A percentile compares a stretch with the other conserved stretches of the same genome.
phyloP scores from a whole-genome alignment of 345 rosid species.

The Lenwebbia sp. region DNA sequence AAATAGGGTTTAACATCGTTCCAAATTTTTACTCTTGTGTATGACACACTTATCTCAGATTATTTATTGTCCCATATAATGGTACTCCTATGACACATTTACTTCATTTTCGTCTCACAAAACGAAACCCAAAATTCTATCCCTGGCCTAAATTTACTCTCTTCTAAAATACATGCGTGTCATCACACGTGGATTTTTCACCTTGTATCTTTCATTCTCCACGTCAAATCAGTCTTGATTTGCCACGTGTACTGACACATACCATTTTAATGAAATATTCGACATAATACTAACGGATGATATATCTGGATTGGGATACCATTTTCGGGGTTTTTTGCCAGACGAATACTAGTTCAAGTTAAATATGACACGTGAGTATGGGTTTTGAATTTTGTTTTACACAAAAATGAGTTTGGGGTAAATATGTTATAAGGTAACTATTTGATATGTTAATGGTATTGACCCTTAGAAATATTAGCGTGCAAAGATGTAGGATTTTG shows the following conservation, averaged over 20 bases:
- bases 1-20: too few relatives aligned
- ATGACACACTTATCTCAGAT: not conserved
- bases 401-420: not conserved
- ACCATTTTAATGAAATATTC: not conserved
- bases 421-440: not conserved
- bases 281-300: not conserved
- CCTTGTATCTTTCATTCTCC: not conserved
- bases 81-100: not conserved
- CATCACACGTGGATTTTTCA: not conserved
- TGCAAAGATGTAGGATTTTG: not conserved
- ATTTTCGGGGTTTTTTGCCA: not conserved
- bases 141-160: not conserved
- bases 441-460: not conserved
- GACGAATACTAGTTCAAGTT: not conserved
- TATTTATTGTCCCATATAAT: not conserved
- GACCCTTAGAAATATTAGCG: not conserved
- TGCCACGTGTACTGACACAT: fast-evolving
- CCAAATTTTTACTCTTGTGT: too few relatives aligned
- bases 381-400: not conserved
- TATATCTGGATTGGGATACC: not conserved
- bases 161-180: not conserved
- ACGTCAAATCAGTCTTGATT: not conserved
- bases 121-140: not conserved
- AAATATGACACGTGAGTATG: fast-evolving
- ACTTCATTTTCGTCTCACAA: not conserved